phyloP scores from a whole-genome alignment of 306 rosid genomes.

The Trifolium subterraneum region DNA sequence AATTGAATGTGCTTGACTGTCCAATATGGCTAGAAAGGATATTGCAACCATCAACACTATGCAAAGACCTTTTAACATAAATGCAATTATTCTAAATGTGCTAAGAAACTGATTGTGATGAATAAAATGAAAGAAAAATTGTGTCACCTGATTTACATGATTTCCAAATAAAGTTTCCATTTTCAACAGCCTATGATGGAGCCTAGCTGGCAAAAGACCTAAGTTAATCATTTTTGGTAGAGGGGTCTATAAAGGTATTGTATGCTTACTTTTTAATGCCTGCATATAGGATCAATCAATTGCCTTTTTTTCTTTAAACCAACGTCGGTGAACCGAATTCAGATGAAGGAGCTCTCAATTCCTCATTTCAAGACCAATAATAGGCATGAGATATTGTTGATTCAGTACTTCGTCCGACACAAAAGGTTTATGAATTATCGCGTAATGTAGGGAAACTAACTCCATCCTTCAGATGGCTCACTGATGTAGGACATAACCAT shows the following conservation, averaged over 20 bases:
- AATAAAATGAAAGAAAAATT: constrained; percentile 18
- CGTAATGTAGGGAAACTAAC: constrained; percentile 66
- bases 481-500: constrained; percentile 81
- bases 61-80: constrained; percentile 22
- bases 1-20: too few species aligned
- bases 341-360: constrained; percentile 37
- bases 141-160: constrained; percentile 37
- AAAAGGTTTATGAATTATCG: constrained; percentile 52
- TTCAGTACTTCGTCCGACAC: constrained; percentile 26
- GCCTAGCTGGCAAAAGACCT: constrained; percentile 31
- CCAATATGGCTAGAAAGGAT: too few species aligned
- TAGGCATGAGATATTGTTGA: constrained; percentile 23
- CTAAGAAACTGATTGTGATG: not conserved
- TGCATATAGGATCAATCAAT: constrained; percentile 28
- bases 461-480: constrained; percentile 82
- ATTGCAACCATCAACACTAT: constrained; percentile 35
- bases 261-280: constrained; percentile 30
- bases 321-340: constrained; percentile 14
- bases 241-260: constrained; percentile 16
- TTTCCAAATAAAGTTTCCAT: constrained; percentile 31
- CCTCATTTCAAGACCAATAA: constrained; percentile 27
- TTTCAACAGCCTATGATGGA: constrained; percentile 18
- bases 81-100: constrained; percentile 32
- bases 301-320: constrained; percentile 16
- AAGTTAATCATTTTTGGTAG: constrained; percentile 19